Evolutionary conservation across 2,329 filamentous ascomycete genomes (phyloP).

Genomic region (Aspergillaceae sp.): DNA sequence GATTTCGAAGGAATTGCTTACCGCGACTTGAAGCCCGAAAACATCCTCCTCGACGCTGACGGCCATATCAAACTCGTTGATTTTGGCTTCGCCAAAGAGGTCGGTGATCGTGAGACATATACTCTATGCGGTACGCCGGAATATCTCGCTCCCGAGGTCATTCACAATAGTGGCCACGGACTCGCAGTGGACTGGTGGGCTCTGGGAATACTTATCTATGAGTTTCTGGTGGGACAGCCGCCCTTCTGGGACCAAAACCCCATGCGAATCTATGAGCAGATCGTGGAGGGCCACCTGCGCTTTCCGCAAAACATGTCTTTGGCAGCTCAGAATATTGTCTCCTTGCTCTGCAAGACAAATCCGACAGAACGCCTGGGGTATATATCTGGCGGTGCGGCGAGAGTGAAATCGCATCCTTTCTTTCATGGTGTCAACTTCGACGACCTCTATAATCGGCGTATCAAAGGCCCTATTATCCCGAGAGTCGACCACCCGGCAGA

Average conservation of each 20-base stretch:
- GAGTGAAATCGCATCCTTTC: conserved; percentile 55
- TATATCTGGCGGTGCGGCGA: conserved; percentile 50
- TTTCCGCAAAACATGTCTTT: conserved; percentile 52
- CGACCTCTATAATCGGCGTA: conserved; percentile 50
- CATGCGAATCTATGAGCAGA: conserved; percentile 62
- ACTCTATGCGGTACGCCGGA: conserved; percentile 60
- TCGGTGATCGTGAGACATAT: conserved; percentile 51
- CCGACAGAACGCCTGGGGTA: conserved; percentile 55
- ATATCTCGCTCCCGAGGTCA: conserved; percentile 59
- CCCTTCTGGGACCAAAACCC: conserved; percentile 63
- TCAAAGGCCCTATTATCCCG: conserved; percentile 56
- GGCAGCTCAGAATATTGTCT: conserved; percentile 54
- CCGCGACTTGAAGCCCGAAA: conserved; percentile 58
- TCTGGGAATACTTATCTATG: conserved; percentile 58
- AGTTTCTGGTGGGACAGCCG: conserved; percentile 59
- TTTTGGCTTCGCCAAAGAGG: conserved; percentile 60
- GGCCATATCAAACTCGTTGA: conserved; percentile 59
- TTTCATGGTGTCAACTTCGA: conserved; percentile 57
- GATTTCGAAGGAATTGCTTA: conserved; percentile 58
- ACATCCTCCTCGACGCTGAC: conserved; percentile 57
- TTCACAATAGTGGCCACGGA: conserved; percentile 56
- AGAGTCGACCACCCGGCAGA: conserved; percentile 52
- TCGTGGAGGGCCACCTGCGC: conserved; percentile 54
- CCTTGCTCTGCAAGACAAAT: conserved; percentile 54
- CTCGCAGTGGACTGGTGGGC: conserved; percentile 63